These are phyloP conservation scores for Santalum album DNA, from an alignment of 164 flowering plant species.

Conservation along the genomic window DNA sequence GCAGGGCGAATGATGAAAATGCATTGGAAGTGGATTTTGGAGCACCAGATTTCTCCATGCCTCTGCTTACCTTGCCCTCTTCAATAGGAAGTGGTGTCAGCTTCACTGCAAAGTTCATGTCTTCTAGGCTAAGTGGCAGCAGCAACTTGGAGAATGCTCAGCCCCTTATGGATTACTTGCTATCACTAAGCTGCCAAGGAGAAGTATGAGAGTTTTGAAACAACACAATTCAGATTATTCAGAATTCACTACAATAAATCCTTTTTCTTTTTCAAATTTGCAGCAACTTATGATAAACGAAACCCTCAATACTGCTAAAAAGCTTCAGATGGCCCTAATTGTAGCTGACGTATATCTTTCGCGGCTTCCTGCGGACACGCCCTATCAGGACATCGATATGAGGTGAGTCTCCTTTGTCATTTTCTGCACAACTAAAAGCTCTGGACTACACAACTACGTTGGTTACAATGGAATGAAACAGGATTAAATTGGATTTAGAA, in stretches of 20 bases:
- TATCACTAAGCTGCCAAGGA: slow-evolving; percentile 1
- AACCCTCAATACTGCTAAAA: not conserved
- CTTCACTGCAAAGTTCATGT: not conserved
- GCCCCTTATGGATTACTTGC: slow-evolving; percentile 1
- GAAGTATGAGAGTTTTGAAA: not conserved
- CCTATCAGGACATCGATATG: not conserved
- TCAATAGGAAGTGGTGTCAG: not conserved
- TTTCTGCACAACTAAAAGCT: no score
- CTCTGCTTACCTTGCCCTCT: not conserved
- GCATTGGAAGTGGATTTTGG: slow-evolving; percentile 5
- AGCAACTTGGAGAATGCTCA: not conserved
- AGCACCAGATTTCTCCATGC: not conserved
- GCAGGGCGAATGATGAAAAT: slow-evolving; percentile 6
- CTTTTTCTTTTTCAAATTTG: not conserved
- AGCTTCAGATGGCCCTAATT: slow-evolving; percentile 3
- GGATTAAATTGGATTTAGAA: no score
- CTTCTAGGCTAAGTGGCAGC: not conserved
- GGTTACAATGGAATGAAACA: no score
- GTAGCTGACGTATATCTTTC: slow-evolving; percentile 1
- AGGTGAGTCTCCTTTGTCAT: not conserved
- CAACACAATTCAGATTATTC: not conserved
- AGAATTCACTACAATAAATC: not conserved
- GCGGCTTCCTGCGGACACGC: not conserved
- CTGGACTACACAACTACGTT: no score
- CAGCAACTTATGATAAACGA: slow-evolving; percentile 3